Conservation (phyloP, 108 stramenopile species). For the Skeletonema grethae region DNA sequence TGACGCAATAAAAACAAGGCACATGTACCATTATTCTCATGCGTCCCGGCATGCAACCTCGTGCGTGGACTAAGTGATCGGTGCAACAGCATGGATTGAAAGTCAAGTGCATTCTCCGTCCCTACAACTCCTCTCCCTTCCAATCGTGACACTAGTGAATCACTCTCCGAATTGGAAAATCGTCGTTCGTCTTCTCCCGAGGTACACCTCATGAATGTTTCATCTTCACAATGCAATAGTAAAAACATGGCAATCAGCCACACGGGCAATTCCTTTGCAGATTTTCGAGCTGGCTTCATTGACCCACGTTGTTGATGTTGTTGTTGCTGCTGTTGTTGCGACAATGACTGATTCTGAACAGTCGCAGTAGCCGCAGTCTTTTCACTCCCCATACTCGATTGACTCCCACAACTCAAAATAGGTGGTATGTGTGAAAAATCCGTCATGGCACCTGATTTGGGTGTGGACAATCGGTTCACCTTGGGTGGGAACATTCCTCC, state of each 20-base stretch:
- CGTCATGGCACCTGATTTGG: not conserved
- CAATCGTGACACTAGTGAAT: not conserved
- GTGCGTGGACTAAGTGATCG: conserved; percentile 46
- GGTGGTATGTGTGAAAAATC: conserved; percentile 67
- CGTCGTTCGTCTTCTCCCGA: conserved; percentile 77
- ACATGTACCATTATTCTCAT: conserved; percentile 78
- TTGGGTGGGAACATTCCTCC: conserved; percentile 2
- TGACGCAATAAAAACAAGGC: conserved; percentile 77
- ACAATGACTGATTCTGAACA: not conserved
- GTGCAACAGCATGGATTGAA: conserved; percentile 54
- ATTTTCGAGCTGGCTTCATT: conserved; percentile 51
- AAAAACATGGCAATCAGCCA: conserved; percentile 87
- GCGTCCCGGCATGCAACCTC: conserved; percentile 72
- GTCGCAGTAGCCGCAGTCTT: conserved; percentile 29
- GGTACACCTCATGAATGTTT: conserved; percentile 68
- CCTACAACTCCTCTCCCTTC: not conserved
- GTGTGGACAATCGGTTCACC: conserved; percentile 3
- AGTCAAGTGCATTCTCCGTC: conserved; percentile 52
- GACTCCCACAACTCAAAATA: conserved; percentile 81
- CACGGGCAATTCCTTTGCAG: conserved; percentile 85
- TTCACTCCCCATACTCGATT: conserved; percentile 76
- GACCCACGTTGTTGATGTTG: not conserved
- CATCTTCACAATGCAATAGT: conserved; percentile 82
- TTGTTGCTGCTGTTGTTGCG: not conserved
- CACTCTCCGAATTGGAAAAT: conserved; percentile 44